These are phyloP conservation scores for Pichia californica DNA, from an alignment of 805 yeast species.

Conservation along the genomic window DNA sequence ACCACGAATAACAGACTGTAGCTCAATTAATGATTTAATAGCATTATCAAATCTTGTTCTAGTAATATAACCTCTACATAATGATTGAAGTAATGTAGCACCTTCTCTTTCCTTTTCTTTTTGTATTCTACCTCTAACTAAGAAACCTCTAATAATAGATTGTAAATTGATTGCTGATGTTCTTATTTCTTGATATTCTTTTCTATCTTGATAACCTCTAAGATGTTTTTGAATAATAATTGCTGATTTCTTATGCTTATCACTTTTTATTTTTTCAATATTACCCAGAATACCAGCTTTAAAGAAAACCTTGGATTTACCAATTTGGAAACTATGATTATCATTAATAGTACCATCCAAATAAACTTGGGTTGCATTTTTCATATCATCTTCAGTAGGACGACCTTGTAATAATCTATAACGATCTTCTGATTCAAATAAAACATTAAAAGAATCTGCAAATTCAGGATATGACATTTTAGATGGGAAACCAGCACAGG, in stretches of 20 bases:
- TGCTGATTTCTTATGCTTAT: constrained; percentile 72
- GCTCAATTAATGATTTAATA: constrained; percentile 31
- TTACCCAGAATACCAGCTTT: constrained; percentile 95
- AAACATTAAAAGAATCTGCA: constrained; percentile 79
- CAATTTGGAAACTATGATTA: constrained; percentile 72
- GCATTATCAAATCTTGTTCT: constrained; percentile 36
- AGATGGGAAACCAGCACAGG: constrained; percentile 97
- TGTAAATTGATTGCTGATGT: constrained; percentile 53
- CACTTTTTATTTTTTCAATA: constrained; percentile 77
- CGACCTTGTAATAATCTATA: constrained; percentile 49
- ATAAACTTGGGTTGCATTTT: constrained; percentile 60
- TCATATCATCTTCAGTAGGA: constrained; percentile 51
- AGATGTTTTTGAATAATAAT: constrained; percentile 79
- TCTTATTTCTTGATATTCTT: constrained; percentile 48
- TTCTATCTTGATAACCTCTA: constrained; percentile 58
- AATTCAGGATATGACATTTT: constrained; percentile 94
- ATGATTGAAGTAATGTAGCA: constrained; percentile 66
- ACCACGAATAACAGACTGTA: constrained; percentile 49
- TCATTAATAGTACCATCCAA: constrained; percentile 59
- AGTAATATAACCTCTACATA: constrained; percentile 47
- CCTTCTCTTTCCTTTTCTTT: constrained; percentile 52
- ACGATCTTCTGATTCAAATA: constrained; percentile 69
- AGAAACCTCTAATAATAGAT: constrained; percentile 54
- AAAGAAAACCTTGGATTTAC: constrained; percentile 89
- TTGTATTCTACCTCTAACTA: constrained; percentile 49